Percentiles rank a stretch among this genome's conserved stretches.
Evolutionary conservation across 2,329 filamentous ascomycete species (phyloP).

Genomic region (Ophiostoma quercus): DNA sequence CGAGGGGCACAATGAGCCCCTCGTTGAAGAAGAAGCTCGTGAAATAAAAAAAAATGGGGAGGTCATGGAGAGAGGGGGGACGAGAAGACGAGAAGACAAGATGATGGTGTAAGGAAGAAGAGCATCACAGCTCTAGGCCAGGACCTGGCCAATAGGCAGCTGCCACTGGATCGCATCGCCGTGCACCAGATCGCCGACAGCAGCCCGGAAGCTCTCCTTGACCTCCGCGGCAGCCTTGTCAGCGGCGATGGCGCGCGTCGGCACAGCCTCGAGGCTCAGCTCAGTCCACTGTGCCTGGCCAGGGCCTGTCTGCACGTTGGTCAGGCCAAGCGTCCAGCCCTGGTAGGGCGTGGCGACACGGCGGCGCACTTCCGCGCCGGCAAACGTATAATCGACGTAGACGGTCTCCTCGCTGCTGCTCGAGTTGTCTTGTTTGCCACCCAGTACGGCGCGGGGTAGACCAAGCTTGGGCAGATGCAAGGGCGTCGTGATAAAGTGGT

Average conservation of each 20-base stretch:
- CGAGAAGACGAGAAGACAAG: not conserved
- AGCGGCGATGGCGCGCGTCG: not conserved
- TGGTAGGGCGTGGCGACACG: conserved; percentile 40
- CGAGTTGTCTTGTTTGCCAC: not conserved
- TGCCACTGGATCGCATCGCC: conserved; percentile 22
- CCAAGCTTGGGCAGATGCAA: conserved; percentile 28
- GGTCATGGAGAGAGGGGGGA: not conserved
- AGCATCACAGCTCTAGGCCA: not conserved
- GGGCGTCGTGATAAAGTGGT: conserved; percentile 49
- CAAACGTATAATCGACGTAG: conserved; percentile 41
- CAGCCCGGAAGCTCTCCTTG: conserved; percentile 19
- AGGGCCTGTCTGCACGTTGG: conserved; percentile 47
- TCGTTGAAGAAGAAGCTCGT: not conserved
- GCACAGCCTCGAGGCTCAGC: conserved; percentile 41
- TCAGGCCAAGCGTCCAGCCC: conserved; percentile 47
- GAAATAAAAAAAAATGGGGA: not conserved
- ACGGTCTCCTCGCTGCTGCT: conserved; percentile 19
- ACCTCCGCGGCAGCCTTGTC: not conserved
- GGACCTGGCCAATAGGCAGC: conserved; percentile 16
- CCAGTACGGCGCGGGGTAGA: conserved; percentile 29
- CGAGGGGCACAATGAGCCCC: not conserved
- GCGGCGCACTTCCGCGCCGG: conserved; percentile 50
- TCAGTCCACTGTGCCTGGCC: conserved; percentile 49
- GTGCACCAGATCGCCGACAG: conserved; percentile 22
- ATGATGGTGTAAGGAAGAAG: not conserved